Conservation (phyloP, 352 stramenopile genomes). For the Aphanomyces euteiches region DNA sequence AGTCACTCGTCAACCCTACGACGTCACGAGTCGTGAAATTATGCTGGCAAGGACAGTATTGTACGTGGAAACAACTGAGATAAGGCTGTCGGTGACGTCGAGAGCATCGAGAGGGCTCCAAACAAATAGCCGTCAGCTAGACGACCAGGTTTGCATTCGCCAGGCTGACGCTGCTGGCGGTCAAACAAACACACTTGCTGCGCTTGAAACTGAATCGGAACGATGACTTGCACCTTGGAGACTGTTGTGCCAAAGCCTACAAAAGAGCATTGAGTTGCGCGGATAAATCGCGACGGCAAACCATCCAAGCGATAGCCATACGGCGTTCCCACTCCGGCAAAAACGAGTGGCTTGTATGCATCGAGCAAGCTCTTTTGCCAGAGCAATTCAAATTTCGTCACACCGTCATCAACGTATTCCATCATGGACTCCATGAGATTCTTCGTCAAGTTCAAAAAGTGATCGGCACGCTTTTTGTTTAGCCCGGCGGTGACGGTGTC, state of each 20-base stretch:
- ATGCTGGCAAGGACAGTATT: background rate
- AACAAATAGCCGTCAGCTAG: constrained; percentile 78
- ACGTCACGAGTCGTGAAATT: constrained; percentile 35
- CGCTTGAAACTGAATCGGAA: constrained; percentile 73
- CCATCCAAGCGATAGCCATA: constrained; percentile 66
- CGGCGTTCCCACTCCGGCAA: constrained; percentile 64
- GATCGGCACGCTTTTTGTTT: constrained; percentile 60
- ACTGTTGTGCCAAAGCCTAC: constrained; percentile 39
- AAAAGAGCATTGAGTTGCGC: background rate
- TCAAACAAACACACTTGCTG: constrained; percentile 79
- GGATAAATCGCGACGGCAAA: constrained; percentile 32
- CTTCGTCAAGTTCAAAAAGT: constrained; percentile 72
- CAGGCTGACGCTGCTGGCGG: constrained; percentile 50
- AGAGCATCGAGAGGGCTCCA: constrained; percentile 75
- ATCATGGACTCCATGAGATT: constrained; percentile 84
- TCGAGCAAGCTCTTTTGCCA: constrained; percentile 82
- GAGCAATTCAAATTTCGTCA: constrained; percentile 77
- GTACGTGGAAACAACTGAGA: constrained; percentile 59
- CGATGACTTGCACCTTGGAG: constrained; percentile 68
- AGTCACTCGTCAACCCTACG: constrained; percentile 56
- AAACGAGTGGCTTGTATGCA: constrained; percentile 71
- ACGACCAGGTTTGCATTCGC: constrained; percentile 55
- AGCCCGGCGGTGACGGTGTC: constrained; percentile 60
- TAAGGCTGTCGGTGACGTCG: constrained; percentile 67
- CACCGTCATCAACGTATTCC: constrained; percentile 74